Base-by-base conservation (phyloP, 306 rosid genomes). In the Fragaria ananassa region DNA sequence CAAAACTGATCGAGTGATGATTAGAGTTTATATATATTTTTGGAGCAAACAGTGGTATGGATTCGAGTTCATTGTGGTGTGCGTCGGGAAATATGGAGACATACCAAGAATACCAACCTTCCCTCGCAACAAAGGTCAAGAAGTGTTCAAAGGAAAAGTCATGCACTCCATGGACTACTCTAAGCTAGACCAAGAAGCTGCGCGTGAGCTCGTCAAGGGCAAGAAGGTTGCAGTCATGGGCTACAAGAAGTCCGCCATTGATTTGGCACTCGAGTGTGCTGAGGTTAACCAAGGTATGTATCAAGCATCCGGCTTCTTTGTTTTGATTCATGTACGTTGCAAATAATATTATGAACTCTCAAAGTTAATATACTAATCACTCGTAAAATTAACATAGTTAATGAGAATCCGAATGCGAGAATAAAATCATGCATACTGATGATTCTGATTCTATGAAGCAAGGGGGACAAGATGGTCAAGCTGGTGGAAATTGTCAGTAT, bases 21-120 rank as follows among this genome's bases (percentile, higher is more conserved):
- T 29, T 7, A 2, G 17, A 2, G 9, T 39, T 68, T 29, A 25
- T 27, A 31, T 21, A 7, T 51, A 25, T 8, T 71, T 29, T 15
- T 49, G 69, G 60, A 12, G 4, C 31, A 1, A 18, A 44, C 83
- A 88, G 93, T 83, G 87, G 89, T 87, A 86, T 68, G 87, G 75
- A 1, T 87, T 89, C 58, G 90, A 89, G 86, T 76, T 89, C 21
- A 70, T 89, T 42, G 90, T 84, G 29, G 81, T 90, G 44, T 86
- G 94, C 86, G 76, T 82, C 31, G 90, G 91, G 8, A 87, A 83
- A 77, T 85, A 87, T 34, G 91, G 94, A 77, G 91, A 89, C 72
- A 12, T 86, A 37, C 82, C 89, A 47, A 84, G 76, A 72, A 80
- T 80, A 65, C 90, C 86, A 62, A 76, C 8, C 27, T 85, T 47